These are phyloP conservation scores for Cercospora zeae-maydis DNA, from an alignment of 2,329 filamentous ascomycete genomes.

Conservation along the genomic window DNA sequence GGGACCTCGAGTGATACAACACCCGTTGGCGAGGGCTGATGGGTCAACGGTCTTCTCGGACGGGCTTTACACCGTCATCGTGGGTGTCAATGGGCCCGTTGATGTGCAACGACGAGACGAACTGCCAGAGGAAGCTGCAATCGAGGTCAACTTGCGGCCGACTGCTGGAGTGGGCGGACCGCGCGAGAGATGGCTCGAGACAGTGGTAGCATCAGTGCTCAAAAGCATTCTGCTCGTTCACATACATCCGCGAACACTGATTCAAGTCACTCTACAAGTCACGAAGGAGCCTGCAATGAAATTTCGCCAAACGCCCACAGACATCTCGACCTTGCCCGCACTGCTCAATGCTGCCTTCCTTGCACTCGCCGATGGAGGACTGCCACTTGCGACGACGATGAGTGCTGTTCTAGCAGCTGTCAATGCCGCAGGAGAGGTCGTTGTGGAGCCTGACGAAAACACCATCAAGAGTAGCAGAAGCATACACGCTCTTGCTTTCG, in stretches of 20 bases:
- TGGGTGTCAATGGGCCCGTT: conserved; percentile 86
- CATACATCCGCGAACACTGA: conserved; percentile 70
- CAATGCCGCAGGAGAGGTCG: conserved; percentile 36
- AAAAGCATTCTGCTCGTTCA: conserved; percentile 71
- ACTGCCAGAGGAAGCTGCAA: conserved; percentile 80
- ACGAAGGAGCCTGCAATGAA: conserved; percentile 49
- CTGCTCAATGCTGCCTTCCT: conserved; percentile 76
- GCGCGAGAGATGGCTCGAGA: conserved; percentile 70
- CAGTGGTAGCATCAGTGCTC: conserved; percentile 66
- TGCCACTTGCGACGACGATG: conserved; percentile 72
- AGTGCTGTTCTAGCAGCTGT: conserved; percentile 64
- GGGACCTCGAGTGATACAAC: conserved; percentile 31
- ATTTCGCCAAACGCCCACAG: conserved; percentile 53
- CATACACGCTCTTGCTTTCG: conserved; percentile 79
- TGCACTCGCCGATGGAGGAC: conserved; percentile 73
- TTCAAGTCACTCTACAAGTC: conserved; percentile 80
- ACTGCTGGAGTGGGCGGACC: conserved; percentile 70
- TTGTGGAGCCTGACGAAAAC: conserved; percentile 58
- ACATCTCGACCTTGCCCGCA: conserved; percentile 74
- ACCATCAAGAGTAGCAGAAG: conserved; percentile 64
- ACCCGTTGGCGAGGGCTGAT: conserved; percentile 64
- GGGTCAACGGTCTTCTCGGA: conserved; percentile 75
- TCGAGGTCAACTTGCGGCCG: conserved; percentile 88
- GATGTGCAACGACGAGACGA: conserved; percentile 88
- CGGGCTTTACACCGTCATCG: conserved; percentile 74